phyloP scores from a whole-genome alignment of 2,329 filamentous ascomycete species.

The Didymella arachidicola region DNA sequence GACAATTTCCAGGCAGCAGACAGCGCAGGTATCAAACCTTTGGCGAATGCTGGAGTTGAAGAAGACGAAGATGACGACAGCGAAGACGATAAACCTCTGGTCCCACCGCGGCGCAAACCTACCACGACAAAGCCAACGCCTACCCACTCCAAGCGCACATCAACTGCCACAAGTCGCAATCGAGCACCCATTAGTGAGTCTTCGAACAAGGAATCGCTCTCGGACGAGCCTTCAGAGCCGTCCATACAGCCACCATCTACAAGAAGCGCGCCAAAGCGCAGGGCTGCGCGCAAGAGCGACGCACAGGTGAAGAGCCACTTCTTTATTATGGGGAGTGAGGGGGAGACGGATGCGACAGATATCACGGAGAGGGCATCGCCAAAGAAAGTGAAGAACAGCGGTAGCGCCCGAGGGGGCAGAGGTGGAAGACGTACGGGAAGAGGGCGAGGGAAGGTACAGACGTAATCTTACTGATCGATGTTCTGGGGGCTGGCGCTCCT shows the following conservation, averaged over 20 bases:
- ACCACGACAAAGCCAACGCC: slow-evolving; percentile 1
- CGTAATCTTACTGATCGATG: background rate
- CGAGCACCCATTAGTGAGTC: slow-evolving; percentile 20
- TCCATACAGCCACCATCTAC: slow-evolving; percentile 20
- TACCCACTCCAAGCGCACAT: slow-evolving; percentile 16
- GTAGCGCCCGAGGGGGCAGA: slow-evolving; percentile 22
- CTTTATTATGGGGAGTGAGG: slow-evolving; percentile 42
- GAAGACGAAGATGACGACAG: slow-evolving; percentile 39
- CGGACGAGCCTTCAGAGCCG: slow-evolving; percentile 18
- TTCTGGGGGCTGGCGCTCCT: background rate
- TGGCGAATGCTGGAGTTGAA: slow-evolving; percentile 30
- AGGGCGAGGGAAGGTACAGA: background rate
- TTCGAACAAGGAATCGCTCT: slow-evolving; percentile 23
- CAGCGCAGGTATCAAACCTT: background rate
- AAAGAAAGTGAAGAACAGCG: slow-evolving; percentile 22
- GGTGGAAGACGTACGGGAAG: background rate
- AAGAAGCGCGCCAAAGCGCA: slow-evolving; percentile 34
- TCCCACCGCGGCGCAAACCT: slow-evolving; percentile 25
- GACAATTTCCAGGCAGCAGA: background rate
- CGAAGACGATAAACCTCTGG: slow-evolving; percentile 15
- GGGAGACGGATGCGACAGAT: slow-evolving; percentile 45
- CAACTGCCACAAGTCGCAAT: slow-evolving; percentile 14
- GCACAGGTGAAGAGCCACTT: slow-evolving; percentile 46
- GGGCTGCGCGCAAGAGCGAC: slow-evolving; percentile 39
- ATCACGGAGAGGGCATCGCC: slow-evolving; percentile 33